Percentiles rank a stretch among this genome's conserved stretches.
phyloP scores from a whole-genome alignment of 2,329 filamentous ascomycete species.

The Aspergillus carbonarius region DNA sequence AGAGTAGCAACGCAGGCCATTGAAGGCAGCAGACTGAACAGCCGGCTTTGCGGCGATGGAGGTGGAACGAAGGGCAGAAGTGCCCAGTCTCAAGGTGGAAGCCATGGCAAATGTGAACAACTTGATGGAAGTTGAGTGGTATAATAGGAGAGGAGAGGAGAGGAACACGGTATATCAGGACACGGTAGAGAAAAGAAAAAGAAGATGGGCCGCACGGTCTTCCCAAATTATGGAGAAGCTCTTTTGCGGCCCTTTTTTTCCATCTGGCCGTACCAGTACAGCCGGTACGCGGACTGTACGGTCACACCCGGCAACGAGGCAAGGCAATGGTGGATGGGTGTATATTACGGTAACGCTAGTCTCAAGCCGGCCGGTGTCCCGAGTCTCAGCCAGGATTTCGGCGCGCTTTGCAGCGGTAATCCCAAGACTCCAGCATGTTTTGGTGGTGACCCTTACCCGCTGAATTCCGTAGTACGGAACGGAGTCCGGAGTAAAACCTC shows the following conservation, averaged over 20 bases:
- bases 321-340: constrained; percentile 12
- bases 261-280: constrained; percentile 34
- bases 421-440: constrained; percentile 2
- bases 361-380: constrained; percentile 26
- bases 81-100: constrained; percentile 76
- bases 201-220: constrained; percentile 18
- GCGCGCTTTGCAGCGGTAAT: constrained; percentile 5
- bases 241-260: constrained; percentile 35
- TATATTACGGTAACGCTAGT: constrained; percentile 29
- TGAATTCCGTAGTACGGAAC: constrained; percentile 19
- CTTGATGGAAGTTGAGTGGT: constrained; percentile 33
- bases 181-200: constrained; percentile 36
- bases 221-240: constrained; percentile 27
- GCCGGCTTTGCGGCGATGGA: constrained; percentile 66
- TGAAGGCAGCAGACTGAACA: constrained; percentile 71
- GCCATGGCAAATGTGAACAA: constrained; percentile 65
- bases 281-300: constrained; percentile 31
- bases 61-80: constrained; percentile 77
- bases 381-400: constrained; percentile 13
- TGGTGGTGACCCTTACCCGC: constrained; percentile 11
- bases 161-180: constrained; percentile 29
- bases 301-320: constrained; percentile 16
- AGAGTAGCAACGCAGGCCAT: constrained; percentile 85
- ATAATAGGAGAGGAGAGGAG: constrained; percentile 35
- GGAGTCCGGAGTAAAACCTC: constrained; percentile 10